phyloP scores from a whole-genome alignment of 2,329 filamentous ascomycete genomes.

The Drechslerella coelobrocha region DNA sequence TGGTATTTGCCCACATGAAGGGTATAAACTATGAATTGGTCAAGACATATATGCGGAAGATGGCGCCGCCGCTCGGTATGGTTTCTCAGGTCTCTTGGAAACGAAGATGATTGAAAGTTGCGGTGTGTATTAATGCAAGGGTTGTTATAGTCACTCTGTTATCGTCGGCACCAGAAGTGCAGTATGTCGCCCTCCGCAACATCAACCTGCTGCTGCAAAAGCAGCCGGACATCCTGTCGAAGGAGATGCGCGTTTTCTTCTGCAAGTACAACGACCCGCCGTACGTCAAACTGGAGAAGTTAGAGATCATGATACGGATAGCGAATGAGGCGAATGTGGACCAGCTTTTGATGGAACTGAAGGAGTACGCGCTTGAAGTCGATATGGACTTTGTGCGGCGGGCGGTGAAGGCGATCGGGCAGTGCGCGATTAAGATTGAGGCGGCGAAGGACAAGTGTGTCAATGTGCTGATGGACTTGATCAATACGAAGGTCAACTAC shows the following conservation, averaged over 20 bases:
- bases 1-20: slow-evolving; percentile 96
- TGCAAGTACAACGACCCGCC: slow-evolving; percentile 99
- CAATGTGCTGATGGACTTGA: slow-evolving; percentile 88
- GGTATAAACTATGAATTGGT: slow-evolving; percentile 77
- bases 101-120: slow-evolving; percentile 10
- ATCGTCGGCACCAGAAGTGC: slow-evolving; percentile 92
- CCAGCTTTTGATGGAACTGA: slow-evolving; percentile 89
- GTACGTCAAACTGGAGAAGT: slow-evolving; percentile 95
- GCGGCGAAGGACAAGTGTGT: slow-evolving; percentile 93
- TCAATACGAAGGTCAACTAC: slow-evolving; percentile 98
- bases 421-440: slow-evolving; percentile 98
- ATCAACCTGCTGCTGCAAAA: slow-evolving; percentile 95
- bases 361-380: slow-evolving; percentile 96
- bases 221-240: slow-evolving; percentile 94
- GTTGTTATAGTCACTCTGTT: slow-evolving; percentile 82
- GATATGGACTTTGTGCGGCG: slow-evolving; percentile 98
- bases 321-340: slow-evolving; percentile 96
- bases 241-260: slow-evolving; percentile 97
- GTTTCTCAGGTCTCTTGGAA: slow-evolving; percentile 17
- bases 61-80: slow-evolving; percentile 90
- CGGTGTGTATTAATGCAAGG: slow-evolving; percentile 54
- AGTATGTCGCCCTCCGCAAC: slow-evolving; percentile 94
- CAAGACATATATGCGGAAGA: slow-evolving; percentile 92
- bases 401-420: slow-evolving; percentile 93
- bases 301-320: slow-evolving; percentile 99